A percentile compares a stretch with the other conserved stretches of the same genome.
Conservation (phyloP, 306 rosid species). For the Prunus kanzakura region DNA sequence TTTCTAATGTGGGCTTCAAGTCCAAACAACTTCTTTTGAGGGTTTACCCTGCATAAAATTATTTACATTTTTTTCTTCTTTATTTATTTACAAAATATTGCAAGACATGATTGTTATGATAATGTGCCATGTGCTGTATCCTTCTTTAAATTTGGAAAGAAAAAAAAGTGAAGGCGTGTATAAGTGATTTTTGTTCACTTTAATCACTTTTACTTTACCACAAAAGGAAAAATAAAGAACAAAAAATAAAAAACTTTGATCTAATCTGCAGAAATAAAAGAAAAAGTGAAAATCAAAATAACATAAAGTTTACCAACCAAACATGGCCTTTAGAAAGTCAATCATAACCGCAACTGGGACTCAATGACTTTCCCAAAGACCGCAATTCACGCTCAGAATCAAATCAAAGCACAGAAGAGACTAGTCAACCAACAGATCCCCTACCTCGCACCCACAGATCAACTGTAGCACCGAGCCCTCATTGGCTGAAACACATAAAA, state of each 20-base stretch:
- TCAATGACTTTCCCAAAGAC: constrained; percentile 21
- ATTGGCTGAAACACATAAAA: background rate
- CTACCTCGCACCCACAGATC: background rate
- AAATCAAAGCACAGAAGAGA: background rate
- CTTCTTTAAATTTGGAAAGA: background rate
- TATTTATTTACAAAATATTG: background rate
- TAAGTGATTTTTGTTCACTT: background rate
- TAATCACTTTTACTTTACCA: constrained; percentile 21
- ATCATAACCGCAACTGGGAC: constrained; percentile 23
- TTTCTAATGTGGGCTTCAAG: background rate
- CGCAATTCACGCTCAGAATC: constrained; percentile 24
- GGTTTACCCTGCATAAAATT: background rate
- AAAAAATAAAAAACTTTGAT: background rate
- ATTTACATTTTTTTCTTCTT: too few species aligned
- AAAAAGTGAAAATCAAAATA: background rate
- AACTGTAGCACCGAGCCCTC: background rate
- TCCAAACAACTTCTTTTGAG: background rate
- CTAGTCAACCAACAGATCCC: constrained; percentile 1
- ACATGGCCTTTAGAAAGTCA: constrained; percentile 19
- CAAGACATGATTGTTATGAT: background rate
- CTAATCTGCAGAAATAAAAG: background rate
- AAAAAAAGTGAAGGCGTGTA: background rate
- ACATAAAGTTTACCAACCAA: constrained; percentile 10
- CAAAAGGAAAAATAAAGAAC: background rate
- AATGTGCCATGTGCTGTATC: background rate